Conservation (phyloP, 2,329 filamentous ascomycete genomes). For the Scortechinia acanthostroma region DNA sequence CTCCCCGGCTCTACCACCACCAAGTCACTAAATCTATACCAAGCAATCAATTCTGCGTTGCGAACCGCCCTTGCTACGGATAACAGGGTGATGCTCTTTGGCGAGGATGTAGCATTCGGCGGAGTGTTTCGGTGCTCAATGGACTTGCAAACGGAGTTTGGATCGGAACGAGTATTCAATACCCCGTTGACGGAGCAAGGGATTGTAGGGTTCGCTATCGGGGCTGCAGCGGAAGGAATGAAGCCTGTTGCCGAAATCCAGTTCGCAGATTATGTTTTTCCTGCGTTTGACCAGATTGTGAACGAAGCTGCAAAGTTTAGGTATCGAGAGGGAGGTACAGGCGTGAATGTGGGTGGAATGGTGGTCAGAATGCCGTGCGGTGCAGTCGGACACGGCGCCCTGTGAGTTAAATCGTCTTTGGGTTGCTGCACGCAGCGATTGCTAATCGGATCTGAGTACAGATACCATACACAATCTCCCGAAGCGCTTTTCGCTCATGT, state of each 20-base stretch:
- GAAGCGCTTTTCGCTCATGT: slow-evolving; percentile 67
- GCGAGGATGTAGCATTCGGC: slow-evolving; percentile 66
- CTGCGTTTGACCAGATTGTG: slow-evolving; percentile 72
- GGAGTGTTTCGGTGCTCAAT: slow-evolving; percentile 66
- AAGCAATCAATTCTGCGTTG: slow-evolving; percentile 58
- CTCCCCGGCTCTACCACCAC: background rate
- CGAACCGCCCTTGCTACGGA: slow-evolving; percentile 52
- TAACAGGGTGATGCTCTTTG: slow-evolving; percentile 56
- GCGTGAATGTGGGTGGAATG: slow-evolving; percentile 51
- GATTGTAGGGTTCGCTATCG: slow-evolving; percentile 63
- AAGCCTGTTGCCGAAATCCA: slow-evolving; percentile 66
- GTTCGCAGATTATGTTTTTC: slow-evolving; percentile 73
- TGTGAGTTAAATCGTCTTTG: slow-evolving; percentile 29
- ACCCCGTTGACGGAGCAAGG: slow-evolving; percentile 66
- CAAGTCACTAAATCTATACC: slow-evolving; percentile 56
- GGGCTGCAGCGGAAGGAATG: slow-evolving; percentile 60
- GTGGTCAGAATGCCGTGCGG: slow-evolving; percentile 69
- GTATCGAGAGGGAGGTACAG: slow-evolving; percentile 55
- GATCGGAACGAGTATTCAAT: slow-evolving; percentile 65
- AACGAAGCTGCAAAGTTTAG: slow-evolving; percentile 71
- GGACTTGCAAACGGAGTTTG: slow-evolving; percentile 60
- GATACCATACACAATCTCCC: slow-evolving; percentile 67
- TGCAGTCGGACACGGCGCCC: slow-evolving; percentile 64
- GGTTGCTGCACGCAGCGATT: slow-evolving; percentile 3
- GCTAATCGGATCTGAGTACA: slow-evolving; percentile 12